Percentiles rank a stretch among this genome's conserved stretches.
These are phyloP conservation scores for Quercus alba DNA, from an alignment of 306 rosid species.

Conservation along the genomic window DNA sequence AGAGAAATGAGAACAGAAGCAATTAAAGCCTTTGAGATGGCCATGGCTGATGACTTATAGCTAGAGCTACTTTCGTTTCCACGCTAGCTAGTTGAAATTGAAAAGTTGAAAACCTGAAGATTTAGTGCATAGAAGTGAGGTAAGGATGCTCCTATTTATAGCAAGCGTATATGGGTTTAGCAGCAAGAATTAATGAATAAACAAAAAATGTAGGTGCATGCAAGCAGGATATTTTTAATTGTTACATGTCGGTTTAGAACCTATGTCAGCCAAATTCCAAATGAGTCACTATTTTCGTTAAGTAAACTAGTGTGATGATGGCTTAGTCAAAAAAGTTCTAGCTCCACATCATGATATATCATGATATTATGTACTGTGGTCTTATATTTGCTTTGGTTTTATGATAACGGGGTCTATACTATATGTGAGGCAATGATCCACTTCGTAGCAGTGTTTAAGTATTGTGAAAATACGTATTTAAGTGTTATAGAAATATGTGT, in stretches of 20 bases:
- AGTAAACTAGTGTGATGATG: too few species aligned
- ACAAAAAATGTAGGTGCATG: neutral
- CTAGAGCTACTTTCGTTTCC: neutral
- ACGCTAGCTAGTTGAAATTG: neutral
- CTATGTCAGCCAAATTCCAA: too few species aligned
- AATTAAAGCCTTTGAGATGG: neutral
- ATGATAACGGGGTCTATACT: too few species aligned
- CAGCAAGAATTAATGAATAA: neutral
- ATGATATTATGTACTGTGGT: too few species aligned
- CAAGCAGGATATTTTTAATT: neutral
- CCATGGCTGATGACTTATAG: neutral
- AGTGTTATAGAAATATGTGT: too few species aligned
- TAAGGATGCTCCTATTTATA: conserved; percentile 47
- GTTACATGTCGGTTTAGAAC: too few species aligned
- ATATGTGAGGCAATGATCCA: accelerated
- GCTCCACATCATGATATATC: too few species aligned
- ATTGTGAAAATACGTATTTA: too few species aligned
- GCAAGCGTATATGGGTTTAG: neutral
- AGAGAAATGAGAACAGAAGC: conserved; percentile 32
- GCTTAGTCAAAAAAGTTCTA: too few species aligned
- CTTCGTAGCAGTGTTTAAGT: accelerated
- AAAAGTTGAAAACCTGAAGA: conserved; percentile 1
- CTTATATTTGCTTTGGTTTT: too few species aligned
- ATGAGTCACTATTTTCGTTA: too few species aligned
- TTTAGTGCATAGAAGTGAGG: conserved; percentile 17